Evolutionary conservation across 176 grass and related monocot genomes (phyloP), one percentile per base, ranked within the genome.

Genomic region (Pharus latifolius): DNA sequence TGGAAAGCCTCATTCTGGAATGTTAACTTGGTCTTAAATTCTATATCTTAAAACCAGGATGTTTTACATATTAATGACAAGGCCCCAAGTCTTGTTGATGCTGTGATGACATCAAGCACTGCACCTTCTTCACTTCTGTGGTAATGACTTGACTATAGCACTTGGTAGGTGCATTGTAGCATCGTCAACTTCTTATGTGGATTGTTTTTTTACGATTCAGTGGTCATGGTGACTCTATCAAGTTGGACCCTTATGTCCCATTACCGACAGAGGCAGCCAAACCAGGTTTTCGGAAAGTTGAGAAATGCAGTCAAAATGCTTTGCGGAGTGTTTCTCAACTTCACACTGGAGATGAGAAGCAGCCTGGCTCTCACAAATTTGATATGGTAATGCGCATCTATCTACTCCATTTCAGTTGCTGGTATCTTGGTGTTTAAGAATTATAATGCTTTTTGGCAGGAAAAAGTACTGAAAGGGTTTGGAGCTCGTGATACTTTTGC

Each of bases 401-500:
- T 66, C 15, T 31, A 49, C 16, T 61, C 18, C 30, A 22, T 38
- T 37, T 29, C 10, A 8, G 33, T 78, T 60, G 34, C 29, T 43
- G 10, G 49, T 69, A 32, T 47, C 10, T 38, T 24, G 10, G 53
- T 5, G 6, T 2, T 25, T 80, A 56, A 80, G 38, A 30, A 44
- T 20, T 30, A 5, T 60, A 26, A n/a, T 67, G 11, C 10, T 10
- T 38, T 83, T 38, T 86, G 31, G 71, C 77, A 99, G 95, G 95
- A 88, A 77, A 99, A 94, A 67, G 87, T 80, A 67, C 79, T 99
- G 44, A 99, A 88, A 94, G 79, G 82, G 30, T 99, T 99, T 44
- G 78, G 80, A 70, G 57, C 77, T 72, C 82, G 69, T 72, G 82
- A 82, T 69, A 63, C 81, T 60, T 73, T 41, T 62, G 29, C 37